These are phyloP conservation scores for Tylopilus vinaceipallidus DNA, from an alignment of 768 basidiomycete species.

Conservation along the genomic window DNA sequence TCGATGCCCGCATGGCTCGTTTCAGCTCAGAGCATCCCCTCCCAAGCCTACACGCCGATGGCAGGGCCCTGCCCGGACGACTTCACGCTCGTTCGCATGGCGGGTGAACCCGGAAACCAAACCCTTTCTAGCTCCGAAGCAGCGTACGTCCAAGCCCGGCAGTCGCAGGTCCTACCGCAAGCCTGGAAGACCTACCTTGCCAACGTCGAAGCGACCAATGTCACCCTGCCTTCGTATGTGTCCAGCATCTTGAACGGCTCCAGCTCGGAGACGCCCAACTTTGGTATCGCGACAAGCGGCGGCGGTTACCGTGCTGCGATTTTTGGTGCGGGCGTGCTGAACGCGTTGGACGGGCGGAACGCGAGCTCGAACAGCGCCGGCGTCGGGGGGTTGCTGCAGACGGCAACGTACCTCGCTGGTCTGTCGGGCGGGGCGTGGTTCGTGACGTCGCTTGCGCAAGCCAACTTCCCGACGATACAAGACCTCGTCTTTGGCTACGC, in stretches of 20 bases:
- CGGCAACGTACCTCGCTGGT: slow-evolving; percentile 51
- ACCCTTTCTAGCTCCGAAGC: slow-evolving; percentile 36
- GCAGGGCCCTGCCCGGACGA: slow-evolving; percentile 18
- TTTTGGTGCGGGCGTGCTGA: slow-evolving; percentile 50
- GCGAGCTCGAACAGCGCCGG: slow-evolving; percentile 39
- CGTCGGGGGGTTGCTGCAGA: slow-evolving; percentile 50
- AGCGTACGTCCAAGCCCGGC: slow-evolving; percentile 36
- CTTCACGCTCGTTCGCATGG: slow-evolving; percentile 31
- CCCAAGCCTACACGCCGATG: slow-evolving; percentile 24
- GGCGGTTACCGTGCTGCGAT: slow-evolving; percentile 58
- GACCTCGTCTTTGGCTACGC: slow-evolving; percentile 37
- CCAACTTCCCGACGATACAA: slow-evolving; percentile 40
- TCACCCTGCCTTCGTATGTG: slow-evolving; percentile 35
- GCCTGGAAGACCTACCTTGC: slow-evolving; percentile 42
- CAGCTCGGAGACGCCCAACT: slow-evolving; percentile 28
- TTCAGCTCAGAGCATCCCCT: slow-evolving; percentile 25
- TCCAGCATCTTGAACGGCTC: slow-evolving; percentile 28
- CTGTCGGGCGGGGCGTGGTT: slow-evolving; percentile 46
- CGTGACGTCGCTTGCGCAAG: slow-evolving; percentile 39
- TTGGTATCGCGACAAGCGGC: slow-evolving; percentile 54
- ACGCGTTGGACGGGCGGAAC: slow-evolving; percentile 51
- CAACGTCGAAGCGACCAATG: slow-evolving; percentile 33
- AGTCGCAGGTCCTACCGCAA: slow-evolving; percentile 34
- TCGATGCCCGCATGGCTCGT: slow-evolving; percentile 3
- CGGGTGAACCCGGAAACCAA: slow-evolving; percentile 28